Conservation (phyloP, 805 yeast species). For the Nakazawaea peltata region DNA sequence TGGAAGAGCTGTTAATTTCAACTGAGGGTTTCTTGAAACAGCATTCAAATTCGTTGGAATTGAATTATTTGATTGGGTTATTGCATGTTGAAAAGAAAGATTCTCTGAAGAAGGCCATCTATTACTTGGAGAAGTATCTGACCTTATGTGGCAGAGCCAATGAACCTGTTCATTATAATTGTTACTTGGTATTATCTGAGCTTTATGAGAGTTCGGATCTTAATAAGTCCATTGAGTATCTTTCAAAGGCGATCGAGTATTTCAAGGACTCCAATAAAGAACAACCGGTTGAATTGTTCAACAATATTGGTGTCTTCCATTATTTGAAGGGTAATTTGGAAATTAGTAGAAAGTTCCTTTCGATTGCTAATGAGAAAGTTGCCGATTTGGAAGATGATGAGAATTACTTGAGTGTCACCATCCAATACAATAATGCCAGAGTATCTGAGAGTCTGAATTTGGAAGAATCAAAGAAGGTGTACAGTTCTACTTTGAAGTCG, state of each 20-base stretch:
- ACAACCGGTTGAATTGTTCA: constrained; percentile 53
- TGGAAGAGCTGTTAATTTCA: constrained; percentile 79
- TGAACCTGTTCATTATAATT: constrained; percentile 56
- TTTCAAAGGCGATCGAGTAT: constrained; percentile 53
- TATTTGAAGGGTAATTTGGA: constrained; percentile 54
- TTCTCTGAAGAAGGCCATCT: constrained; percentile 42
- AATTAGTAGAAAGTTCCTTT: constrained; percentile 50
- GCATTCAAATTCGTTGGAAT: constrained; percentile 65
- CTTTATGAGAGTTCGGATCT: constrained; percentile 62
- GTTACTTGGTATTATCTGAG: constrained; percentile 60
- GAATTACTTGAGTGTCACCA: constrained; percentile 30
- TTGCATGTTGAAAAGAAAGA: constrained; percentile 41
- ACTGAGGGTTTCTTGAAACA: constrained; percentile 67
- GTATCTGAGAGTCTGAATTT: constrained; percentile 29
- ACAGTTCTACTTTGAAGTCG: constrained; percentile 45
- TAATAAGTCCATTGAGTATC: constrained; percentile 56
- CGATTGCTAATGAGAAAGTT: constrained; percentile 15
- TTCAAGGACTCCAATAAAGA: constrained; percentile 25
- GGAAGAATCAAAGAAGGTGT: constrained; percentile 28
- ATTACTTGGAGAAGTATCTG: constrained; percentile 62
- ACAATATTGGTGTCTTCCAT: constrained; percentile 80
- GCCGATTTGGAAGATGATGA: constrained; percentile 6
- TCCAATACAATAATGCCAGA: constrained; percentile 73
- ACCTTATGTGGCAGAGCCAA: constrained; percentile 47
- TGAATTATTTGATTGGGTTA: constrained; percentile 67